Percentiles rank a stretch among this genome's conserved stretches.
These are phyloP conservation scores for Tulasnella sp. DNA, from an alignment of 768 basidiomycete species.

Conservation along the genomic window DNA sequence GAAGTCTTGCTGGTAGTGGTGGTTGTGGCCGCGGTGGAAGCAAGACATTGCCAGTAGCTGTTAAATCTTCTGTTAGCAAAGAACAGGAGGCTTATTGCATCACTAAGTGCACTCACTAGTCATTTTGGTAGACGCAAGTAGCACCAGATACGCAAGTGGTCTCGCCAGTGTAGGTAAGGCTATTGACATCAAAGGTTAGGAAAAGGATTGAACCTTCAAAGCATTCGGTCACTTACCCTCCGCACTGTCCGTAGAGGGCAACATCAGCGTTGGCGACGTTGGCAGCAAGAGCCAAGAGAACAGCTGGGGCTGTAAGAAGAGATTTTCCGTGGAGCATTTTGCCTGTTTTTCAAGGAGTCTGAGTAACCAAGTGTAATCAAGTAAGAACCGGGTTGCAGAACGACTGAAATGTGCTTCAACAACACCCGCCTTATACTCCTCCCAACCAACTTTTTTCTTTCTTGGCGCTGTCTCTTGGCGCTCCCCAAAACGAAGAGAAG, in stretches of 20 bases:
- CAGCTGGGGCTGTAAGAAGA: background rate
- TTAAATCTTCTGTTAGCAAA: background rate
- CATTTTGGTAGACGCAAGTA: conserved; percentile 22
- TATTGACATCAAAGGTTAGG: background rate
- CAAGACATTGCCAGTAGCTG: conserved; percentile 6
- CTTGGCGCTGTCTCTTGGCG: background rate
- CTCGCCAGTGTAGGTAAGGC: background rate
- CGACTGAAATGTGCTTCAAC: background rate
- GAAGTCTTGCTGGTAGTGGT: background rate
- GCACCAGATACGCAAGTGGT: conserved; percentile 12
- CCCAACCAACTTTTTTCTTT: background rate
- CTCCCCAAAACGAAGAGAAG: background rate
- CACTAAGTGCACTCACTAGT: background rate
- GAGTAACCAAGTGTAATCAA: background rate
- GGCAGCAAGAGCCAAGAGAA: background rate
- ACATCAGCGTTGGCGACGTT: background rate
- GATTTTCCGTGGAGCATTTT: conserved; percentile 12
- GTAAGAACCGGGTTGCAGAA: background rate
- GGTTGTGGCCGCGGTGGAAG: background rate
- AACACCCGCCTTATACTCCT: background rate
- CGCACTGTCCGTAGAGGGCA: conserved; percentile 12
- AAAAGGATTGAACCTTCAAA: background rate
- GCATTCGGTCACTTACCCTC: background rate
- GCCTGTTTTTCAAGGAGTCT: background rate
- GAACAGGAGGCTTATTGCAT: background rate